Percentiles rank a stretch among this genome's conserved stretches.
Conservation (phyloP, 306 rosid genomes). For the Cyclanthera cordifolia region DNA sequence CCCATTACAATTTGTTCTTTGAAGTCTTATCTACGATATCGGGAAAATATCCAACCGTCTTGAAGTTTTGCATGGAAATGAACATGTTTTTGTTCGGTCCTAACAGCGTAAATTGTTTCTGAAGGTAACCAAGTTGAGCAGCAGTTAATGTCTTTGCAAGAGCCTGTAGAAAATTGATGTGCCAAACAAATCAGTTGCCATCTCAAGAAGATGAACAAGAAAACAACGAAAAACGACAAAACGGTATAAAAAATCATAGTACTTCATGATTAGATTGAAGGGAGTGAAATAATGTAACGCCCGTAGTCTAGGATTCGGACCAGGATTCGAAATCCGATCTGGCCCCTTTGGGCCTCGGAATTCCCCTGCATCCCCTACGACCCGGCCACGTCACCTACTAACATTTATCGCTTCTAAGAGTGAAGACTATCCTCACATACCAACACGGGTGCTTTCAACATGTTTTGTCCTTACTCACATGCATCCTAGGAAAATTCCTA, state of each 20-base stretch:
- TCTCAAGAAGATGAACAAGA: not conserved
- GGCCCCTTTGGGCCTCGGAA: too few relatives aligned
- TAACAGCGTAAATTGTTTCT: conserved; percentile 52
- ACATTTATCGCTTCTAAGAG: too few relatives aligned
- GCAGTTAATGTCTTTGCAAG: conserved; percentile 66
- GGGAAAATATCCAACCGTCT: conserved; percentile 38
- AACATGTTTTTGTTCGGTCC: conserved; percentile 68
- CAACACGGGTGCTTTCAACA: too few relatives aligned
- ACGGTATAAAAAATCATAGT: not conserved
- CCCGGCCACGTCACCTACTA: too few relatives aligned
- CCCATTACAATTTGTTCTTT: conserved; percentile 13
- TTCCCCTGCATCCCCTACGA: too few relatives aligned
- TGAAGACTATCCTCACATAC: too few relatives aligned
- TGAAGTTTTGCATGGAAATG: conserved; percentile 82
- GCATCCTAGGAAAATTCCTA: too few relatives aligned
- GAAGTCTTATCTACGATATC: conserved; percentile 3
- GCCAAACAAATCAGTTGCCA: not conserved
- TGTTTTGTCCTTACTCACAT: too few relatives aligned
- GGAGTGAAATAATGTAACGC: too few relatives aligned
- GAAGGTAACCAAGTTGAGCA: conserved; percentile 54
- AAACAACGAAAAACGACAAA: not conserved
- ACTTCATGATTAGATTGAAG: not conserved
- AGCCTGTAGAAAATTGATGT: conserved; percentile 40
- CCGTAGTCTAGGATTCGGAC: too few relatives aligned
- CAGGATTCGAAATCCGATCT: too few relatives aligned